These are phyloP conservation scores for Nicotiana rustica DNA, from an alignment of 305 asterid genomes.

Conservation along the genomic window DNA sequence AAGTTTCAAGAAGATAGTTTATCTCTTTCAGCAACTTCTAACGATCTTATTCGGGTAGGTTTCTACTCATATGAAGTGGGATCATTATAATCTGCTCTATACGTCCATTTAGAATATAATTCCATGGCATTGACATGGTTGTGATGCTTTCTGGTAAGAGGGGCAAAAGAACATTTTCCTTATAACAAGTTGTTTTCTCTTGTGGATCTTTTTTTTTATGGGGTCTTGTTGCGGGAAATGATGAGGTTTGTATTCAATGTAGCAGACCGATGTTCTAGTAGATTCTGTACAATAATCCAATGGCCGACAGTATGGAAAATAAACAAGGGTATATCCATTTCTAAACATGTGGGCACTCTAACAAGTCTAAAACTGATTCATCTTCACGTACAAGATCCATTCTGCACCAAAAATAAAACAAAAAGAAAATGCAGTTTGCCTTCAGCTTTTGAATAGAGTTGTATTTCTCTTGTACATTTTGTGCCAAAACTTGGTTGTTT, in stretches of 20 bases:
- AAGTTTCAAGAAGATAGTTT: not conserved
- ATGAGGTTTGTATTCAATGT: constrained; percentile 6
- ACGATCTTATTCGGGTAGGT: not conserved
- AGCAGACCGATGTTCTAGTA: not conserved
- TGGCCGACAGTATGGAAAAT: not conserved
- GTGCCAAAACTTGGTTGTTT: constrained; percentile 23
- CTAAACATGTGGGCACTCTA: not conserved
- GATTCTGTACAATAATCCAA: constrained; percentile 23
- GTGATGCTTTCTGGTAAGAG: not conserved
- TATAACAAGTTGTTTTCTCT: not conserved
- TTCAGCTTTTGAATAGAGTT: constrained; percentile 14
- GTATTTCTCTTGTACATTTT: constrained; percentile 16
- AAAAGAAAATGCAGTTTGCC: not conserved
- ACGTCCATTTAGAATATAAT: constrained; percentile 9
- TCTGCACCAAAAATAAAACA: not conserved
- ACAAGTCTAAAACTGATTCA: not conserved
- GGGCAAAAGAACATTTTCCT: not conserved
- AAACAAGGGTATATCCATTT: not conserved
- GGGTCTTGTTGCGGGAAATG: not conserved
- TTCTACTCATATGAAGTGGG: not conserved
- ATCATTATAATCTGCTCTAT: not conserved
- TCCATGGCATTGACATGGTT: not conserved
- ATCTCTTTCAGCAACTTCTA: not conserved
- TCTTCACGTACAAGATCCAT: constrained; percentile 12
- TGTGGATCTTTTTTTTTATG: not conserved